Evolutionary conservation across 805 yeast genomes (phyloP), one percentile per base, ranked within the genome.

Genomic region (Metschnikowia baotianmanensis): DNA sequence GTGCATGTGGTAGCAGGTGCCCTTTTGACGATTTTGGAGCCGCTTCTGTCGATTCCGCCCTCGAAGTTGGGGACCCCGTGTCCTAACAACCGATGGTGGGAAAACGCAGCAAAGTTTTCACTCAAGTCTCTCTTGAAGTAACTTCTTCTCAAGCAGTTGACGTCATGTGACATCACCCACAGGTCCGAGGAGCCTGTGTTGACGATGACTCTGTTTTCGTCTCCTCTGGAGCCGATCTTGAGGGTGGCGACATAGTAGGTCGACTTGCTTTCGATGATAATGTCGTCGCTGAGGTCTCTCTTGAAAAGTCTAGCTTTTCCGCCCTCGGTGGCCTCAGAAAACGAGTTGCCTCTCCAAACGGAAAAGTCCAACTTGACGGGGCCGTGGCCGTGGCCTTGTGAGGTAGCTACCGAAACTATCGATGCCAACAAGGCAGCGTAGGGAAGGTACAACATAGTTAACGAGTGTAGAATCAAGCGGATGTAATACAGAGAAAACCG

Each of bases 171-270:
- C 28, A 63, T 65, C 26, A 68, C 57, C 73, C 73, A 68, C 45
- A 68, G 58, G 47, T 68, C 73, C 9, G 71, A 62, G 4, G 71
- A 65, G 12, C 73, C 73, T 17, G 73, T 68, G 43, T 68, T 72
- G 9, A 68, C 58, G 45, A 66, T 55, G 3, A 66, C 68, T 12
- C 53, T 53, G 11, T 55, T 58, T 13, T 19, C 18, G 32, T 37
- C 42, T 12, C 26, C 28, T 17, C 40, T 18, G 12, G 48, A 40
- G 21, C 52, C 52, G 17, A 48, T 12, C 26, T 18, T 19, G 5
- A 46, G n/a, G 17, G 34, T 35, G 15, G 13, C 28, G 15, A 12
- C 28, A 12, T 25, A 25, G 28, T 19, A n/a, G n/a, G 12, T 31
- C 6, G 3, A 5, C 8, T 21, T 12, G 8, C 19, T 20, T 10